These are phyloP conservation scores for Misopates orontium DNA, from an alignment of 257 asterid species.

Conservation along the genomic window DNA sequence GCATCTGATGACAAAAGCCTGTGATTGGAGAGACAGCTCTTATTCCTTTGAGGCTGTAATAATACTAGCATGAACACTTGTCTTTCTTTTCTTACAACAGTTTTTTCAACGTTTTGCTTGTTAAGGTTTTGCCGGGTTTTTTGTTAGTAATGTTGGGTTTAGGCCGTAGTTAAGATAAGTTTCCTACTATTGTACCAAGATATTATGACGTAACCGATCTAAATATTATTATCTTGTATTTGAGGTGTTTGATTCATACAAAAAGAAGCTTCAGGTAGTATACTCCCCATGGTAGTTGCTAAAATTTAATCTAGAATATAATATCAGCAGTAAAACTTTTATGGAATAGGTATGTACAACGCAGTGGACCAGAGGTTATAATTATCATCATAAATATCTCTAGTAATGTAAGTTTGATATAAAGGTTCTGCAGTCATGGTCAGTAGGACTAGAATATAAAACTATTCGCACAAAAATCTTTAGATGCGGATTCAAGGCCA, in stretches of 20 bases:
- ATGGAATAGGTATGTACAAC: too few relatives aligned
- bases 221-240: too few relatives aligned
- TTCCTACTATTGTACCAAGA: slow-evolving; percentile 15
- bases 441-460: too few relatives aligned
- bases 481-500: neutral
- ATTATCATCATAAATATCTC: too few relatives aligned
- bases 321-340: too few relatives aligned
- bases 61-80: slow-evolving; percentile 20
- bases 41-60: slow-evolving; percentile 21
- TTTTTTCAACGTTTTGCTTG: slow-evolving; percentile 13
- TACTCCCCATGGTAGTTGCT: too few relatives aligned
- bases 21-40: slow-evolving; percentile 25
- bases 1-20: slow-evolving; percentile 42
- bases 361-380: too few relatives aligned
- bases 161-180: slow-evolving; percentile 21
- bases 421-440: too few relatives aligned
- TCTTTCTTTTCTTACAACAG: slow-evolving; percentile 25
- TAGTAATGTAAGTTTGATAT: too few relatives aligned
- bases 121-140: slow-evolving; percentile 13
- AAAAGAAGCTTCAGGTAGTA: too few relatives aligned
- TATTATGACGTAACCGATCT: neutral
- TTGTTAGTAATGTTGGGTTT: slow-evolving; percentile 25
- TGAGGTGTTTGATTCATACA: neutral
- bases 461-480: neutral
- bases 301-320: too few relatives aligned